Base-by-base conservation (phyloP, 106 monocot genomes). In the Ottelia alismoides region DNA sequence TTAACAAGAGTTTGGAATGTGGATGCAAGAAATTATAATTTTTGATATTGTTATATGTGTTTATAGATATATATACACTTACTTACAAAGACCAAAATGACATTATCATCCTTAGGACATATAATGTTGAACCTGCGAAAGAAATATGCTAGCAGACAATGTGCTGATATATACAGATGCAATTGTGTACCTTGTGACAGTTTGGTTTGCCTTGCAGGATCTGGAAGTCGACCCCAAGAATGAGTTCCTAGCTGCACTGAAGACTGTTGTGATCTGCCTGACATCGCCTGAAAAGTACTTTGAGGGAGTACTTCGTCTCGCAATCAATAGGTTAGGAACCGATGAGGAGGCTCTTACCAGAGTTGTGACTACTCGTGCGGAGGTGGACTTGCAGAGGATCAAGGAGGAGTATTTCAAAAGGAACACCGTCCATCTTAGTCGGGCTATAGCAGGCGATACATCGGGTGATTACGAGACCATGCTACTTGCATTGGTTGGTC, bases 341-440 rank as follows among this genome's bases (percentile, higher is more conserved):
- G 91, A 92, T 1, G 91, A 85, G 64, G 66, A 59, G 28, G 74
- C 75, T 7, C 78, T 92, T 0, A 68, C 91, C 46, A 68, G 85
- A n/a, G 66, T 82, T 17, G 70, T 92, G 30, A 55, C 58, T 25
- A 78, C 85, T 21, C 77, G 85, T 2, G 85, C 91, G 7, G 81
- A 91, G 61, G 85, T 71, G 22, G 81, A 85, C 48, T 49, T 85
- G 54, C 64, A 68, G 30, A 26, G 52, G 45, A 85, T 91, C 1
- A 73, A 78, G 49, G 91, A 78, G 11, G 14, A 17, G 18, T 91
- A 85, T 45, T 56, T 72, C 66, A 84, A 75, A 45, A 74, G 81
- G 40, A 91, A 91, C 58, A 85, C 71, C n/a, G 70, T 58, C 28
- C 56, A 72, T 0, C 65, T 91, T 22, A 83, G 63, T 16, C 28